These are phyloP conservation scores for Hyphopichia buzzinii DNA, from an alignment of 1,139 yeast species.

Conservation along the genomic window DNA sequence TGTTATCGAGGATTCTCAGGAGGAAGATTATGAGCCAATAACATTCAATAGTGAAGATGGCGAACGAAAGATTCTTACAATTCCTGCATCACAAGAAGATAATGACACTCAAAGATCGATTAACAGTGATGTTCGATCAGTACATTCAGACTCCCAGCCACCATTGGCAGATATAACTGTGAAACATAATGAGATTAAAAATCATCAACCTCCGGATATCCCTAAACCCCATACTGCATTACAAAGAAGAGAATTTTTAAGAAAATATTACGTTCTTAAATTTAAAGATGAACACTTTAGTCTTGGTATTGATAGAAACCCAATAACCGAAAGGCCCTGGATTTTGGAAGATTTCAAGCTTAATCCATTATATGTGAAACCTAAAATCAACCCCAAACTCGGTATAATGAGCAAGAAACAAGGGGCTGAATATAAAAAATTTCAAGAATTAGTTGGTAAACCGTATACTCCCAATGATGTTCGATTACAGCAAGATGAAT, in stretches of 20 bases:
- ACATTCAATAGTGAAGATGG: not conserved
- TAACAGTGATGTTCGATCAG: too few relatives aligned
- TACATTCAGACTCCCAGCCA: too few relatives aligned
- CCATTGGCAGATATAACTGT: constrained; percentile 7
- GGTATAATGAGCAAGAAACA: constrained; percentile 28
- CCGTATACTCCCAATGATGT: constrained; percentile 4
- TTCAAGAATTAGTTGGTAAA: constrained; percentile 23
- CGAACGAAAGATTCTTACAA: constrained; percentile 1
- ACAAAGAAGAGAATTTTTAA: constrained; percentile 30
- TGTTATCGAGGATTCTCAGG: constrained; percentile 19
- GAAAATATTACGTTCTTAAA: constrained; percentile 22
- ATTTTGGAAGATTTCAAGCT: constrained; percentile 45
- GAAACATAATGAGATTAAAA: not conserved
- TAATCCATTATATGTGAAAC: constrained; percentile 27
- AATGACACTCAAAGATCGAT: too few relatives aligned
- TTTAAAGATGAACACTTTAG: constrained; percentile 18
- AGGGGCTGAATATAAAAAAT: constrained; percentile 28
- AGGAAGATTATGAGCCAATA: constrained; percentile 9
- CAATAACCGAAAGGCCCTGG: constrained; percentile 35
- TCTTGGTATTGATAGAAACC: constrained; percentile 26
- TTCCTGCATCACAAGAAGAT: constrained; percentile 7
- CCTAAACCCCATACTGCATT: constrained; percentile 16
- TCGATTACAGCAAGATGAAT: constrained; percentile 12
- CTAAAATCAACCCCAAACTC: constrained; percentile 18
- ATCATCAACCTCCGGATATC: not conserved